Evolutionary conservation across 2,329 filamentous ascomycete species (phyloP), one percentile per base, ranked within the genome.

Genomic region (Lecanicillium sp.): DNA sequence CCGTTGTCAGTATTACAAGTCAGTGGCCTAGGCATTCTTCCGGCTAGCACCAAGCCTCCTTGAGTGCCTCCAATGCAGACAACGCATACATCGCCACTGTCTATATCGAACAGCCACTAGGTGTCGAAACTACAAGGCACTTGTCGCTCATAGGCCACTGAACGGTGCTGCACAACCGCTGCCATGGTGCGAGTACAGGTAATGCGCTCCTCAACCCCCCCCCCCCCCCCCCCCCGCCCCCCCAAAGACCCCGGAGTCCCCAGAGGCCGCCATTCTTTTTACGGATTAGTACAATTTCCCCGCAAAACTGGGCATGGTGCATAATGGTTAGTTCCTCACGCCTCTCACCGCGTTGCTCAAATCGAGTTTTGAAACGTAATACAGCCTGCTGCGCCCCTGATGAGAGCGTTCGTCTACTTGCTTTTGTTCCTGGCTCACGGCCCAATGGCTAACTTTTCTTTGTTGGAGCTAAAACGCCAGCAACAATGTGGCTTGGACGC

Each of bases 361-460:
- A 32, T 37, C 10, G 9, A 24, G 37, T 48, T 48, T 27, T 6
- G 24, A 48, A 42, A 48, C 46, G 46, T 48, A 48, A 48, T 48
- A 32, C 32, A 17, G 15, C 24, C 27, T 12, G 5, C 14, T 15
- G 10, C 10, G 10, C 17, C 21, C 24, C 23, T 29, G 29, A n/a
- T 9, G 17, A 6, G n/a, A 19, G 24, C 23, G 7, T 15, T 41
- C 24, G 10, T 38, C 11, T 6, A 9, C 15, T 48, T 10, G 19
- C 11, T 19, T 20, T 36, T 20, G 17, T 35, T 39, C 44, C 27
- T 36, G 29, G 29, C 17, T 35, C 27, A 8, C 7, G 27, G 14
- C 27, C 27, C 27, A 29, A 29, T 8, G 27, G 7, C 27, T 29
- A 29, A 7, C 8, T 8, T 8, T 30, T 14, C 27, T 30, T 29